These are phyloP conservation scores for Dictyostelium firmibasis DNA, from an alignment of 78 protist genomes.

Conservation along the genomic window DNA sequence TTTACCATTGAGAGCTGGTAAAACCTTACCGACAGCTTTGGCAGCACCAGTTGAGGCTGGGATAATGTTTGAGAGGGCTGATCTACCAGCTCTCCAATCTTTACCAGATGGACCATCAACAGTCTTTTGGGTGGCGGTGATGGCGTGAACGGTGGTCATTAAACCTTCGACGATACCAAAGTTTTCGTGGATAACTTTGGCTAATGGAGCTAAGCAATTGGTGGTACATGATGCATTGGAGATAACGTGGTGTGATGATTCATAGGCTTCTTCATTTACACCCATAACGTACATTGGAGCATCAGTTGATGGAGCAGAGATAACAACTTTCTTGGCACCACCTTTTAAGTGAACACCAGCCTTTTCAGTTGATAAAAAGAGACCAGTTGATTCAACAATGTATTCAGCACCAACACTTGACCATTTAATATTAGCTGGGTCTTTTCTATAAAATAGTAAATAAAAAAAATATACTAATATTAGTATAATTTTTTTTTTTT, in stretches of 20 bases:
- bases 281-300: constrained; percentile 99
- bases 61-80: constrained; percentile 97
- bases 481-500: neutral
- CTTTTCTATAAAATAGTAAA: constrained; percentile 41
- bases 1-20: constrained; percentile 97
- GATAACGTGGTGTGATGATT: constrained; percentile 74
- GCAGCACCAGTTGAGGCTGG: constrained; percentile 99
- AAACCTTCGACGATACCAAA: constrained; percentile 98
- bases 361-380: constrained; percentile 92
- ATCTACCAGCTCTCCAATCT: constrained; percentile 99
- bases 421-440: constrained; percentile 95
- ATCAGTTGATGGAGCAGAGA: constrained; percentile 99
- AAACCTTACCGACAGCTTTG: constrained; percentile 97
- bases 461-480: neutral
- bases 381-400: constrained; percentile 99
- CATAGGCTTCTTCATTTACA: constrained; percentile 95
- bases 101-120: constrained; percentile 98
- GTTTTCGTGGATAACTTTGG: constrained; percentile 96
- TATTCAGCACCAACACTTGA: constrained; percentile 71
- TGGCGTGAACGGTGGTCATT: constrained; percentile 99
- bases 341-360: constrained; percentile 92
- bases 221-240: constrained; percentile 99
- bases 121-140: constrained; percentile 99
- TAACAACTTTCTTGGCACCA: constrained; percentile 98
- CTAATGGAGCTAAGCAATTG: constrained; percentile 99